phyloP scores from a whole-genome alignment of 768 basidiomycete species.

The Termitomyces bulborhizus region DNA sequence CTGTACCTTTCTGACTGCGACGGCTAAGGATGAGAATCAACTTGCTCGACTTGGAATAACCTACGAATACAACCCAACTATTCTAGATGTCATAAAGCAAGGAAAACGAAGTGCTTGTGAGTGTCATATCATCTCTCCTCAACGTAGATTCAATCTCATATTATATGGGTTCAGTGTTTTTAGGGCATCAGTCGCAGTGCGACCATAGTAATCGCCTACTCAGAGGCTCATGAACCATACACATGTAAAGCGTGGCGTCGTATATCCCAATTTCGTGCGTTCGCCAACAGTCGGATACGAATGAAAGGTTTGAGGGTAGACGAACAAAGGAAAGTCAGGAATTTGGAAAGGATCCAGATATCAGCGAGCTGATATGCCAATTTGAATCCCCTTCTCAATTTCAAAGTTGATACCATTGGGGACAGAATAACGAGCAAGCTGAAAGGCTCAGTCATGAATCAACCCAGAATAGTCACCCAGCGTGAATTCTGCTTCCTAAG shows the following conservation, averaged over 20 bases:
- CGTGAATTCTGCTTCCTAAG: neutral
- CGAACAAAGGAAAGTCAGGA: conserved; percentile 1
- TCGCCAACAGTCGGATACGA: conserved; percentile 46
- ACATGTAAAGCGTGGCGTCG: conserved; percentile 50
- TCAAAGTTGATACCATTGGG: neutral
- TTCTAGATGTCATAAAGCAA: conserved; percentile 39
- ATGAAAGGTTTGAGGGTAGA: conserved; percentile 21
- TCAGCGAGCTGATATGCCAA: conserved; percentile 25
- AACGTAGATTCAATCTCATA: neutral
- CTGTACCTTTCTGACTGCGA: conserved; percentile 61
- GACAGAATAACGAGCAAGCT: neutral
- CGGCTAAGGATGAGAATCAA: conserved; percentile 42
- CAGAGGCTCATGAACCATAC: conserved; percentile 52
- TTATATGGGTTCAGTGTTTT: conserved; percentile 66
- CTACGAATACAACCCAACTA: conserved; percentile 48
- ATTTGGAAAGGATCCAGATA: conserved; percentile 10
- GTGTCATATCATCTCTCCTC: conserved; percentile 1
- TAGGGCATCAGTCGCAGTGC: conserved; percentile 73
- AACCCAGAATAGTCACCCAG: neutral
- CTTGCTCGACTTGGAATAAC: conserved; percentile 60
- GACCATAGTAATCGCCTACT: conserved; percentile 70
- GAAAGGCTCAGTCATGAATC: neutral
- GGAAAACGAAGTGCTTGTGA: conserved; percentile 33
- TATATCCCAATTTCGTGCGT: conserved; percentile 65
- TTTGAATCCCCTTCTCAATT: conserved; percentile 13